Percentiles rank a stretch among this genome's conserved stretches.
phyloP scores from a whole-genome alignment of 2,329 filamentous ascomycete species.

The Ceratocystis eucalypticola region DNA sequence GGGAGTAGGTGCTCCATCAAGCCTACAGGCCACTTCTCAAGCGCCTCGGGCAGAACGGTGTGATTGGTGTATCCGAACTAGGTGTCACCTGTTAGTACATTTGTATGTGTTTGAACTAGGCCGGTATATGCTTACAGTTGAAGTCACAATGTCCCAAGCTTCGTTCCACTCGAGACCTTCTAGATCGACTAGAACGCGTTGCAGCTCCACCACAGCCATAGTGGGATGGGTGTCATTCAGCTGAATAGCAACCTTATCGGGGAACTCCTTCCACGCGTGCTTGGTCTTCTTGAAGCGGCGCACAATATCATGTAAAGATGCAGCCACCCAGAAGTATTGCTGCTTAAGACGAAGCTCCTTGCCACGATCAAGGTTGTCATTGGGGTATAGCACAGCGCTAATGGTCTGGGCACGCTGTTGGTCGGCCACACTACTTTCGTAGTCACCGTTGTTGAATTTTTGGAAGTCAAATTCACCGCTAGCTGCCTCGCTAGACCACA shows the following conservation, averaged over 20 bases:
- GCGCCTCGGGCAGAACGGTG: slow-evolving; percentile 87
- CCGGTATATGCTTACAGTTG: slow-evolving; percentile 39
- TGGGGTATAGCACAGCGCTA: slow-evolving; percentile 91
- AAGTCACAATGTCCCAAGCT: slow-evolving; percentile 70
- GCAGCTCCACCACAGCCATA: slow-evolving; percentile 86
- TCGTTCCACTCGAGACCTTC: slow-evolving; percentile 90
- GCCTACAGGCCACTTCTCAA: slow-evolving; percentile 97
- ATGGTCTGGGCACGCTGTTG: slow-evolving; percentile 98
- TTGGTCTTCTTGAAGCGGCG: slow-evolving; percentile 96
- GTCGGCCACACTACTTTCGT: slow-evolving; percentile 94
- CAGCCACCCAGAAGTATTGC: slow-evolving; percentile 99
- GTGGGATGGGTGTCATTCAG: slow-evolving; percentile 97
- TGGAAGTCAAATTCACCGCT: slow-evolving; percentile 98
- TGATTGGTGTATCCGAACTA: slow-evolving; percentile 96
- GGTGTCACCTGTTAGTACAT: slow-evolving; percentile 5
- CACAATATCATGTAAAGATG: slow-evolving; percentile 90
- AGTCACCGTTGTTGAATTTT: slow-evolving; percentile 97
- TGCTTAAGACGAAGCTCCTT: slow-evolving; percentile 97
- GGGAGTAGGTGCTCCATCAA: slow-evolving; percentile 85
- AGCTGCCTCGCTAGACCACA: slow-evolving; percentile 96
- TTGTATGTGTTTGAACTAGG: background rate
- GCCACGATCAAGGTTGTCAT: slow-evolving; percentile 89
- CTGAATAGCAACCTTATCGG: slow-evolving; percentile 91
- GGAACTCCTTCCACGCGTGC: slow-evolving; percentile 79
- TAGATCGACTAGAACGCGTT: slow-evolving; percentile 77